These are phyloP conservation scores for Camellia oleifera DNA, from an alignment of 179 eudicot genomes.

Conservation along the genomic window DNA sequence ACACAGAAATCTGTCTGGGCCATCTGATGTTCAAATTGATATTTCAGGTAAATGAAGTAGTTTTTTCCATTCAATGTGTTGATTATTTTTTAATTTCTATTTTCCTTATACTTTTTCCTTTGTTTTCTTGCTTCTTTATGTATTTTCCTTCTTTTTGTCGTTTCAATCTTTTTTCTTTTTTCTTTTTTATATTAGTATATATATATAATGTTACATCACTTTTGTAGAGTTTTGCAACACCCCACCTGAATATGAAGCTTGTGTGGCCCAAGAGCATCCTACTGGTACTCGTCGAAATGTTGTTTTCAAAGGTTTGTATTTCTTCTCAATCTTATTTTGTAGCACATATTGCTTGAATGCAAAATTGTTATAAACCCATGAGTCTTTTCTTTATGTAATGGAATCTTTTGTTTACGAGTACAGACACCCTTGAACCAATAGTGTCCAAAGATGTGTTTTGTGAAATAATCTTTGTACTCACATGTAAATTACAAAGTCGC, in stretches of 20 bases:
- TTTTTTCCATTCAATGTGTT: not conserved
- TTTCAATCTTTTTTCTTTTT: not conserved
- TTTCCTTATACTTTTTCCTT: not conserved
- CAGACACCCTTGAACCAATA: not conserved
- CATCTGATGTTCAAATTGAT: constrained; percentile 49
- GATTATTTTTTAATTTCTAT: not conserved
- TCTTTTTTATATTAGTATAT: not conserved
- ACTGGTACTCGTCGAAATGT: constrained; percentile 48
- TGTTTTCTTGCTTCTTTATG: not conserved
- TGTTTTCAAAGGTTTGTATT: constrained; percentile 62
- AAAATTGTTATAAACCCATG: not conserved
- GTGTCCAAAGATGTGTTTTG: not conserved
- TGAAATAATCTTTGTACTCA: not conserved
- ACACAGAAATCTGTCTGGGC: constrained; percentile 45
- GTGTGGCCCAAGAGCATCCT: constrained; percentile 29
- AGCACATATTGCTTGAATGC: constrained; percentile 5
- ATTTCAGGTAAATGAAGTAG: constrained; percentile 42
- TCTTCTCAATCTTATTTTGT: not conserved
- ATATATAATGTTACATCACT: constrained; percentile 1
- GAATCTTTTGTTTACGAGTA: not conserved
- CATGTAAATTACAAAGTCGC: not conserved
- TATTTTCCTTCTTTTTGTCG: not conserved
- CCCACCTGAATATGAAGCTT: constrained; percentile 30
- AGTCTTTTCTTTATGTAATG: not conserved
- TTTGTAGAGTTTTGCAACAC: constrained; percentile 45